Evolutionary conservation across 768 basidiomycete genomes (phyloP).

Genomic region (Leucocoprinus birnbaumii): DNA sequence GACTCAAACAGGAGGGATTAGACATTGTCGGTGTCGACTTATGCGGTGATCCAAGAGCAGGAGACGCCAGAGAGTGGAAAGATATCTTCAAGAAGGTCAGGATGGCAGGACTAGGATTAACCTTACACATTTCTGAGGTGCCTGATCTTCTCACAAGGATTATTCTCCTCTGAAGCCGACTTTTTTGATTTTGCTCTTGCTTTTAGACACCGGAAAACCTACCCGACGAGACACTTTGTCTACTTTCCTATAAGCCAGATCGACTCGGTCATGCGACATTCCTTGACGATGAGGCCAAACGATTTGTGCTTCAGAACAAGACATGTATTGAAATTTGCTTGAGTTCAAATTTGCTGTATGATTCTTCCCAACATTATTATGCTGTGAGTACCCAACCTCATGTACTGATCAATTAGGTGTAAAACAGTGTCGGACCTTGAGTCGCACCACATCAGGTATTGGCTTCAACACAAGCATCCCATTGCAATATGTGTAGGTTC

Average conservation of each 20-base stretch:
- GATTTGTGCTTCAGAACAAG: conserved; percentile 47
- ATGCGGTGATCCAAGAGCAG: conserved; percentile 71
- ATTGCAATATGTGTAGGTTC: conserved; percentile 71
- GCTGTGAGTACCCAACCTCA: too few relatives aligned
- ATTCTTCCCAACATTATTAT: conserved; percentile 6
- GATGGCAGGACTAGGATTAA: conserved; percentile 63
- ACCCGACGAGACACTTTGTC: conserved; percentile 51
- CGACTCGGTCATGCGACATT: conserved; percentile 83
- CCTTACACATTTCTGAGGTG: conserved; percentile 84
- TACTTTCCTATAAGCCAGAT: conserved; percentile 63
- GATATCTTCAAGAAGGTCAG: conserved; percentile 52
- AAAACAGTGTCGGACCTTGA: conserved; percentile 67
- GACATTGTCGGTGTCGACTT: conserved; percentile 78
- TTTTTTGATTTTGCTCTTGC: background rate
- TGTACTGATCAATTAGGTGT: too few relatives aligned
- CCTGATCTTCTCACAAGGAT: background rate
- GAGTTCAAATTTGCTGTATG: conserved; percentile 73
- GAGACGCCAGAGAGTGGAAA: conserved; percentile 51
- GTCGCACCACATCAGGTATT: conserved; percentile 70
- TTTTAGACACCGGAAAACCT: conserved; percentile 46
- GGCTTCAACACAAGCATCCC: conserved; percentile 62
- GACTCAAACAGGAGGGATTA: conserved; percentile 52
- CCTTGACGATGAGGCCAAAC: conserved; percentile 56
- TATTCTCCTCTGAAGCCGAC: background rate
- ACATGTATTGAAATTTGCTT: conserved; percentile 80